Percentiles rank a stretch among this genome's conserved stretches.
These are phyloP conservation scores for Leccinum pellstonianum DNA, from an alignment of 768 basidiomycete species.

Conservation along the genomic window DNA sequence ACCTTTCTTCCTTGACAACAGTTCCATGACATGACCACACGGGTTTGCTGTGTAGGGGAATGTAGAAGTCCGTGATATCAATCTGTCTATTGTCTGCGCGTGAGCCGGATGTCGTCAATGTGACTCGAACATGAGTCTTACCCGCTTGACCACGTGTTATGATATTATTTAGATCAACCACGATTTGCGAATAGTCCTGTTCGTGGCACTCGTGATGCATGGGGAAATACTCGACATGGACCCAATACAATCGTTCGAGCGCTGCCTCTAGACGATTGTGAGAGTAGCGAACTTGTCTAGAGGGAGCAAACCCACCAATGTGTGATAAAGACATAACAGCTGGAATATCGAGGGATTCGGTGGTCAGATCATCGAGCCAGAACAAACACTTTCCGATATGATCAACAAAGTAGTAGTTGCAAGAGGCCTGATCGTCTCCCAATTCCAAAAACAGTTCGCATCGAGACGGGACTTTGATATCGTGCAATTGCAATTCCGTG, in stretches of 20 bases:
- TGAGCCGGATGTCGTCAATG: not conserved
- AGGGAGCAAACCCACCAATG: conserved; percentile 42
- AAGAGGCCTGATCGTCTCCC: too few relatives aligned
- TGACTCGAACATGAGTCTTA: conserved; percentile 27
- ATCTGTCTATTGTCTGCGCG: conserved; percentile 41
- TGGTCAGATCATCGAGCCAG: conserved; percentile 51
- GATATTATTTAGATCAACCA: conserved; percentile 50
- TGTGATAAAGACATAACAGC: conserved; percentile 50
- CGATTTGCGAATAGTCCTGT: conserved; percentile 32
- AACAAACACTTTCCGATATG: conserved; percentile 46
- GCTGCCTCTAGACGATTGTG: conserved; percentile 37
- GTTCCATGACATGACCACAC: conserved; percentile 47
- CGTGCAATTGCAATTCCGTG: too few relatives aligned
- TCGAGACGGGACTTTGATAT: too few relatives aligned
- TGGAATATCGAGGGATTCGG: conserved; percentile 43
- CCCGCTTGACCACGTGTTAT: conserved; percentile 58
- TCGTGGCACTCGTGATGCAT: conserved; percentile 50
- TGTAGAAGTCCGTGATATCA: conserved; percentile 60
- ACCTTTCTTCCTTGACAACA: conserved; percentile 50
- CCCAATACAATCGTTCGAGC: conserved; percentile 58
- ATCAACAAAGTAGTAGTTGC: too few relatives aligned
- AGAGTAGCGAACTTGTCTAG: conserved; percentile 2
- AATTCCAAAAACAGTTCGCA: too few relatives aligned
- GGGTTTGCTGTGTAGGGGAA: conserved; percentile 53
- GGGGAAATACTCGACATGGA: conserved; percentile 61